Base-by-base conservation (phyloP, 176 grass and related monocot genomes). In the Triticum dicoccoides region DNA sequence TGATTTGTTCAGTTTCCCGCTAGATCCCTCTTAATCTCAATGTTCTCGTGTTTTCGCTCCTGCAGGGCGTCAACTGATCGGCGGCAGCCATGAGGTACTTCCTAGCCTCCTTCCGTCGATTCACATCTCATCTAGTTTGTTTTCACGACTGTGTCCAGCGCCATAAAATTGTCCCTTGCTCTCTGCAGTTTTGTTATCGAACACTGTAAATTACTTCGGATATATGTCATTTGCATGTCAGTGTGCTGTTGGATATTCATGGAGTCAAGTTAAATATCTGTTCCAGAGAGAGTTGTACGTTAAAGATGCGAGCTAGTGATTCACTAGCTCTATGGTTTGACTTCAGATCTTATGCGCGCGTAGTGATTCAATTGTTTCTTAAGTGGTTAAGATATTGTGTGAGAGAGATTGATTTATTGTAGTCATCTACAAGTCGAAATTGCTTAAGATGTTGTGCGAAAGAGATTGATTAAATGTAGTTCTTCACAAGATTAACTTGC, bases 81-180 rank as follows among this genome's bases (percentile, higher is more conserved):
- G 6, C n/a, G 51, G 76, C 79, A 82, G 37, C 41, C 83, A 90
- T 90, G 88, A 90, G 88, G 88, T 86, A 78, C 29, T 68, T 20
- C 68, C 52, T 18, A 32, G 23, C 25, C 39, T 13, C 5, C 9
- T 4, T 62, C 29, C 30, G 37, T 20, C 21, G n/a, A 8, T 1
- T 51, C 27, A 5, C 9, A 9, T 47, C 8, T 5, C 9, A 0
- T 63, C 4, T 61, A 0, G n/a, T 64, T 9, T 14, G 9, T 41
- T 45, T 3, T 35, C 11, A 1, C 12, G 33, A 7, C 29, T 2
- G 13, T 58, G 45, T 61, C 6, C 6, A 12, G 11, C 33, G 20
- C 9, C 24, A 47, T 61, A 45, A 5, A 38, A 45, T 33, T 32
- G 65, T 33, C 5, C 18, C 11, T 10, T 59, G 67, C 35, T 25